Conservation (phyloP, 116 monocot genomes). For the Dioscorea cayenensis region DNA sequence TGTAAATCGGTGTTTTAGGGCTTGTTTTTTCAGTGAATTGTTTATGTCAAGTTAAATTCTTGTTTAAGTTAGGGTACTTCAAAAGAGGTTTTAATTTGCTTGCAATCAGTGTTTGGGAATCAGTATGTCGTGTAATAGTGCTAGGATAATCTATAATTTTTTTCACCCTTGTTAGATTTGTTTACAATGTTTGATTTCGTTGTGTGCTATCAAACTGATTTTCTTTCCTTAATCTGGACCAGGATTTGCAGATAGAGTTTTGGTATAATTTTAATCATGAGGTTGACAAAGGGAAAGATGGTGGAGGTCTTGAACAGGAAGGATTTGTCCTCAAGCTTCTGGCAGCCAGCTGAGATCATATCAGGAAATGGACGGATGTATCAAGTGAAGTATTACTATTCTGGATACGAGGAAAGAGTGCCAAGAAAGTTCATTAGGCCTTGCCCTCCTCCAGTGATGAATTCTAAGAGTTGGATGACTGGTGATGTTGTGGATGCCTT, state of each 20-base stretch:
- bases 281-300: constrained; percentile 38
- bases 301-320: constrained; percentile 40
- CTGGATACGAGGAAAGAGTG: constrained; percentile 23
- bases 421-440: constrained; percentile 42
- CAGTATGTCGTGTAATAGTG: no score
- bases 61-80: neutral
- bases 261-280: constrained; percentile 10
- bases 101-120: neutral
- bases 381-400: constrained; percentile 23
- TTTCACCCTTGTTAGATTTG: neutral
- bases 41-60: neutral
- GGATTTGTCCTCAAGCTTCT: constrained; percentile 25
- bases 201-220: neutral
- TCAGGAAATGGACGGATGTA: constrained; percentile 40
- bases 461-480: constrained; percentile 8
- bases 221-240: neutral
- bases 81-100: neutral
- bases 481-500: constrained; percentile 42
- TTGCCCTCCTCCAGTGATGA: constrained; percentile 13
- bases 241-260: neutral
- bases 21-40: neutral
- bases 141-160: no score
- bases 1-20: neutral
- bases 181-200: neutral
- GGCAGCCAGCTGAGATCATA: constrained; percentile 38